phyloP scores from a whole-genome alignment of 2,329 filamentous ascomycete species.

The Drechslera avenae region DNA sequence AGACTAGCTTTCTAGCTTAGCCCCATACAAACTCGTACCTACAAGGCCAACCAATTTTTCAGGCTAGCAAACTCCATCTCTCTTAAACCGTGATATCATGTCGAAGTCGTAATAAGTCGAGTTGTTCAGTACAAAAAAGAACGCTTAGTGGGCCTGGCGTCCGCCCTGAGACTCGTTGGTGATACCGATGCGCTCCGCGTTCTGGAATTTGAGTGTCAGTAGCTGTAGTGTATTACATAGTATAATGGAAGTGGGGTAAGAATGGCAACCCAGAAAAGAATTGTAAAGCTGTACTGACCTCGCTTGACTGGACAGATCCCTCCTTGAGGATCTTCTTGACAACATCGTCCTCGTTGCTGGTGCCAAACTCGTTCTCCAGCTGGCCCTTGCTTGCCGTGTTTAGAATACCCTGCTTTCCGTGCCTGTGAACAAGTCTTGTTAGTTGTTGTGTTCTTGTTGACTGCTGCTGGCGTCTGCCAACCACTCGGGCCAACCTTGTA shows the following conservation, averaged over 20 bases:
- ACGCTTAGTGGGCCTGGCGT: constrained; percentile 37
- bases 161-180: constrained; percentile 51
- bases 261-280: not conserved
- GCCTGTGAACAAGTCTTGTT: constrained; percentile 57
- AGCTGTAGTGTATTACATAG: not conserved
- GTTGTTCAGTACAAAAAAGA: constrained; percentile 3
- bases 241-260: too few relatives aligned
- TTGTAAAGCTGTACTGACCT: constrained; percentile 26
- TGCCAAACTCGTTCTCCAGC: constrained; percentile 88
- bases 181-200: constrained; percentile 50
- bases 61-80: not conserved
- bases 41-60: constrained; percentile 9
- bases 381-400: constrained; percentile 75
- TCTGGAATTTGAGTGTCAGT: constrained; percentile 33
- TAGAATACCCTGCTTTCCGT: constrained; percentile 80
- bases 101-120: constrained; percentile 23
- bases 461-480: too few relatives aligned
- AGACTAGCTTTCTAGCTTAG: constrained; percentile 23
- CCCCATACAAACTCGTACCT: constrained; percentile 24
- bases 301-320: constrained; percentile 58
- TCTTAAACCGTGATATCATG: constrained; percentile 23
- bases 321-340: constrained; percentile 81
- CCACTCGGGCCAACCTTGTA: not conserved
- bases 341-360: constrained; percentile 75
- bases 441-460: too few relatives aligned